Evolutionary conservation across 208 protist genomes (phyloP), one percentile per base, ranked within the genome.

Genomic region (Crithidia mellificae): DNA sequence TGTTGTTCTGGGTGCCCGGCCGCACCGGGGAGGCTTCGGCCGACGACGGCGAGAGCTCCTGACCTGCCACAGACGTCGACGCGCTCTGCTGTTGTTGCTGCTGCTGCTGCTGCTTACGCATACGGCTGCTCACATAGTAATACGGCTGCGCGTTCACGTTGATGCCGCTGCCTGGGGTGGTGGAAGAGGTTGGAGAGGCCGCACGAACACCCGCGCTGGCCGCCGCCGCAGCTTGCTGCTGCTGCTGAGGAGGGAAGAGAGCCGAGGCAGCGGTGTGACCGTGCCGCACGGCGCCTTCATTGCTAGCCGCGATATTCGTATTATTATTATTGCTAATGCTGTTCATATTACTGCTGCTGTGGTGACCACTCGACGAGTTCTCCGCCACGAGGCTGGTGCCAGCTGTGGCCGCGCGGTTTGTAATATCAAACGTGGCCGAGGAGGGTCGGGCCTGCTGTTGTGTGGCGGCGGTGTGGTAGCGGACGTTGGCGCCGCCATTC

Each of bases 71-170:
- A 6, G 29, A 1, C 9, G 20, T 15, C 19, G 56, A 34, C 6
- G 44, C 6, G 4, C 27, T 19, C 34, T 58, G 64, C 50, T 52
- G 64, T 65, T 68, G 47, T 36, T 64, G 58, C 41, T 73, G 74
- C 47, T 59, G 61, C 52, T 78, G 64, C 38, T 79, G 68, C 32
- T 80, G 74, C 32, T 69, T 64, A 9, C 67, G 65, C 46, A 69
- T 41, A 41, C 73, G 73, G 62, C 67, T 80, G 69, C 74, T 80
- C 38, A 82, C 80, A 58, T 87, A 88, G 52, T 85, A 76, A 36
- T 91, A 91, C 29, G 85, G 83, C 55, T 88, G 70, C 7, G 85
- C 85, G 52, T 88, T 76, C 6, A 87, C 74, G 63, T 86, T 89
- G 72, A 88, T 81, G 38, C 75, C 66, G n/a, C 72, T 79, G 17